Percentiles rank a stretch among this genome's conserved stretches.
Evolutionary conservation across 805 yeast species (phyloP).

Genomic region (Isabelozyma rhagii): DNA sequence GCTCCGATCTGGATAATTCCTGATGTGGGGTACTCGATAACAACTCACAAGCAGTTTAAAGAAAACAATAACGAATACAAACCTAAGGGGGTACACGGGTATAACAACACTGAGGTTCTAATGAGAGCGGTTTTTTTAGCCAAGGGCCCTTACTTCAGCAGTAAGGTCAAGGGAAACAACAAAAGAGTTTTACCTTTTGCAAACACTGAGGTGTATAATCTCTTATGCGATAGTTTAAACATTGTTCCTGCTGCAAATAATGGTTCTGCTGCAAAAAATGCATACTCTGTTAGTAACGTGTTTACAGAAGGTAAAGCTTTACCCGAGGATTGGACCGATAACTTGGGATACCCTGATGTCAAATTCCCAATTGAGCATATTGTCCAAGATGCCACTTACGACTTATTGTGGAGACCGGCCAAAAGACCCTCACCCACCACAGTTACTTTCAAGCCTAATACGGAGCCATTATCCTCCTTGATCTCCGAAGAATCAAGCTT

Average conservation of each 20-base stretch:
- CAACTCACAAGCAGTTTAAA: slow-evolving; percentile 58
- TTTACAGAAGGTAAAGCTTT: slow-evolving; percentile 27
- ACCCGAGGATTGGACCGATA: slow-evolving; percentile 47
- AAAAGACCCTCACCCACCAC: slow-evolving; percentile 9
- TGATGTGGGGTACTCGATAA: slow-evolving; percentile 71
- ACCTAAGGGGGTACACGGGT: slow-evolving; percentile 85
- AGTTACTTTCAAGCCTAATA: slow-evolving; percentile 16
- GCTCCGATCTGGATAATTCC: slow-evolving; percentile 90
- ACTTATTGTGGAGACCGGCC: slow-evolving; percentile 27
- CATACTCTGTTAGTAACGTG: slow-evolving; percentile 4
- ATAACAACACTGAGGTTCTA: slow-evolving; percentile 67
- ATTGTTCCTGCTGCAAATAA: slow-evolving; percentile 55
- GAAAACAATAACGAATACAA: slow-evolving; percentile 45
- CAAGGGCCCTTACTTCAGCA: slow-evolving; percentile 71
- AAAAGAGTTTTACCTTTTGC: slow-evolving; percentile 57
- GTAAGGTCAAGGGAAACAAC: slow-evolving; percentile 22
- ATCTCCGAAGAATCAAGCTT: slow-evolving; percentile 18
- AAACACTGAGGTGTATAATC: slow-evolving; percentile 70
- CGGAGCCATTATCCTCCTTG: slow-evolving; percentile 21
- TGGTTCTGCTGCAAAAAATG: slow-evolving; percentile 35
- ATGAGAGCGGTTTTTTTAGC: slow-evolving; percentile 85
- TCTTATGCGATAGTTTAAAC: slow-evolving; percentile 63
- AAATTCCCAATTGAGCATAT: slow-evolving; percentile 43
- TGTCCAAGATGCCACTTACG: slow-evolving; percentile 52
- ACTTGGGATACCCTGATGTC: slow-evolving; percentile 47